These are phyloP conservation scores for Fusarium tanahbumbuense DNA, from an alignment of 2,329 filamentous ascomycete species.

Conservation along the genomic window DNA sequence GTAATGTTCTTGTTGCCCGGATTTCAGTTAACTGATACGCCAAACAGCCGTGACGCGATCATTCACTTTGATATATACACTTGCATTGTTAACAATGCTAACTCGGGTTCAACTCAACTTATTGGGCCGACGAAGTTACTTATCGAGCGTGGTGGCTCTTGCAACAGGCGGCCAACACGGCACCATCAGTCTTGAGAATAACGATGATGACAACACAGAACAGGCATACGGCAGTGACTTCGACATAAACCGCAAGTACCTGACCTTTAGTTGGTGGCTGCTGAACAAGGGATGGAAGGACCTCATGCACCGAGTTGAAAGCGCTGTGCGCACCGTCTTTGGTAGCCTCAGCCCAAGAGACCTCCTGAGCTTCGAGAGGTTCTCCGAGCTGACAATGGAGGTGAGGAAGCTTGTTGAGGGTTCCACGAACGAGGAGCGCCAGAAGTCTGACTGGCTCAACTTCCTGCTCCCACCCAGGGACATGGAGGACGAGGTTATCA, in stretches of 20 bases:
- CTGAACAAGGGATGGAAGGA: slow-evolving; percentile 90
- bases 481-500: slow-evolving; percentile 85
- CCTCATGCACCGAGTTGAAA: slow-evolving; percentile 82
- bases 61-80: slow-evolving; percentile 91
- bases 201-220: slow-evolving; percentile 87
- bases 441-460: slow-evolving; percentile 76
- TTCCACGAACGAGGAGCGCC: slow-evolving; percentile 54
- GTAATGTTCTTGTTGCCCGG: slow-evolving; percentile 49
- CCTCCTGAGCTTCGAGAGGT: slow-evolving; percentile 81
- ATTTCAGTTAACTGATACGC: slow-evolving; percentile 18
- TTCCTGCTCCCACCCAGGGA: slow-evolving; percentile 84
- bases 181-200: slow-evolving; percentile 90
- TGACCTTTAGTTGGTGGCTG: slow-evolving; percentile 98
- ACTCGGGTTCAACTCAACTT: slow-evolving; percentile 97
- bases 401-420: slow-evolving; percentile 90
- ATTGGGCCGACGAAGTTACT: slow-evolving; percentile 92
- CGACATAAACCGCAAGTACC: slow-evolving; percentile 92
- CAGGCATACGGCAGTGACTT: slow-evolving; percentile 92
- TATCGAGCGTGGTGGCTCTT: slow-evolving; percentile 93
- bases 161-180: slow-evolving; percentile 79
- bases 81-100: slow-evolving; percentile 88
- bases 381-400: slow-evolving; percentile 83
- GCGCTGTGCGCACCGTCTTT: slow-evolving; percentile 90
- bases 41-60: slow-evolving; percentile 83
- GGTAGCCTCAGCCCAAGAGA: slow-evolving; percentile 90